Conservation (phyloP, 345 rosid species). For the Eucalyptus dawsonii region DNA sequence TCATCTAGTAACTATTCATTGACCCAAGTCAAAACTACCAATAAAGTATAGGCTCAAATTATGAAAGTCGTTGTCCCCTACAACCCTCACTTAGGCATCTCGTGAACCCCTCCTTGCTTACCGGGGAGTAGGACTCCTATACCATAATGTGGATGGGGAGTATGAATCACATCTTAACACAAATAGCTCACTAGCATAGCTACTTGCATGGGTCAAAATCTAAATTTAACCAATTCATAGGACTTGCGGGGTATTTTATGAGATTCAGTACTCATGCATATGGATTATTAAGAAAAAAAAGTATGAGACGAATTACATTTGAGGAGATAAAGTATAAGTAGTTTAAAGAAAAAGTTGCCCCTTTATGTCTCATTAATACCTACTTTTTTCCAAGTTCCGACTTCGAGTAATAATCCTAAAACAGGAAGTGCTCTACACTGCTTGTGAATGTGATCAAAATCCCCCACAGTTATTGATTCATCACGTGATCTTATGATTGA, state of each 20-base stretch:
- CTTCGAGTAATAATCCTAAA: neutral
- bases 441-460: neutral
- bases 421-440: neutral
- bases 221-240: neutral
- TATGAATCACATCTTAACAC: neutral
- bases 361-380: neutral
- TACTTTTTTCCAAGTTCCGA: neutral
- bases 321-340: neutral
- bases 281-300: neutral
- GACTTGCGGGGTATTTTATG: neutral
- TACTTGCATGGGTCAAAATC: fast-evolving
- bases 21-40: too few relatives aligned
- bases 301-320: neutral
- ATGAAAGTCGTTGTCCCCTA: too few relatives aligned
- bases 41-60: too few relatives aligned
- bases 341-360: neutral
- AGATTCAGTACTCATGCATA: neutral
- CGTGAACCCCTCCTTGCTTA: too few relatives aligned
- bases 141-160: too few relatives aligned
- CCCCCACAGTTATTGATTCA: neutral
- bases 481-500: neutral
- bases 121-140: fast-evolving
- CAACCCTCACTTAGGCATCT: too few relatives aligned
- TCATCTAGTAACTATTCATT: too few relatives aligned
- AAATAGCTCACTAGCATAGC: neutral